Conservation (phyloP, 805 yeast genomes). For the Ogataea nitratoaversa region DNA sequence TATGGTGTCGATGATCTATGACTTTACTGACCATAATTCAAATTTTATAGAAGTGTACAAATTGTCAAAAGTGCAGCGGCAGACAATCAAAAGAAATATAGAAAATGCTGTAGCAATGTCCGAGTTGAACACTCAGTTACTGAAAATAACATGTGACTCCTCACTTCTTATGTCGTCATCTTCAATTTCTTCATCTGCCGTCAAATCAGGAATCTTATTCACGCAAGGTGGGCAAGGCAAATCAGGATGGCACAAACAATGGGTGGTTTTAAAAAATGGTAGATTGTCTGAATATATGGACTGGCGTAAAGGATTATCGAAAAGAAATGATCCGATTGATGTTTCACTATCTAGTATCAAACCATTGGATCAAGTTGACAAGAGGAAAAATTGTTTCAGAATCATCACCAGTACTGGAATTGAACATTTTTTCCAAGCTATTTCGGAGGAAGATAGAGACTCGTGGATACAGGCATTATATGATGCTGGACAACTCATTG, state of each 20-base stretch:
- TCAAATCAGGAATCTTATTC: constrained; percentile 48
- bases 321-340: constrained; percentile 65
- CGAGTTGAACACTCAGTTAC: constrained; percentile 37
- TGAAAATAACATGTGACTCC: constrained; percentile 37
- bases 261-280: constrained; percentile 75
- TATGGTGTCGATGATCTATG: constrained; percentile 13
- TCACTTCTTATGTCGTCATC: not conserved
- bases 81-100: constrained; percentile 14
- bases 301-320: constrained; percentile 67
- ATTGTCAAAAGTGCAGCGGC: constrained; percentile 16
- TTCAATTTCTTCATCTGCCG: constrained; percentile 4
- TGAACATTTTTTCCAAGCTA: constrained; percentile 72
- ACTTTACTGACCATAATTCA: constrained; percentile 13
- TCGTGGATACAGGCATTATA: constrained; percentile 65
- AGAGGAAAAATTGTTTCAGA: constrained; percentile 63
- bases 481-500: constrained; percentile 42
- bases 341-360: constrained; percentile 63
- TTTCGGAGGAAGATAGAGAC: constrained; percentile 59
- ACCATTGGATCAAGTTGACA: constrained; percentile 38
- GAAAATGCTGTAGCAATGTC: constrained; percentile 16
- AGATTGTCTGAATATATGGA: constrained; percentile 67
- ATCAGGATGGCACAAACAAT: constrained; percentile 83
- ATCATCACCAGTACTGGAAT: constrained; percentile 63
- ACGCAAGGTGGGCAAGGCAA: constrained; percentile 57
- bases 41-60: constrained; percentile 9